Evolutionary conservation across 192 early-diverging fungal species (phyloP).

Genomic region (Geosiphon pyriformis): DNA sequence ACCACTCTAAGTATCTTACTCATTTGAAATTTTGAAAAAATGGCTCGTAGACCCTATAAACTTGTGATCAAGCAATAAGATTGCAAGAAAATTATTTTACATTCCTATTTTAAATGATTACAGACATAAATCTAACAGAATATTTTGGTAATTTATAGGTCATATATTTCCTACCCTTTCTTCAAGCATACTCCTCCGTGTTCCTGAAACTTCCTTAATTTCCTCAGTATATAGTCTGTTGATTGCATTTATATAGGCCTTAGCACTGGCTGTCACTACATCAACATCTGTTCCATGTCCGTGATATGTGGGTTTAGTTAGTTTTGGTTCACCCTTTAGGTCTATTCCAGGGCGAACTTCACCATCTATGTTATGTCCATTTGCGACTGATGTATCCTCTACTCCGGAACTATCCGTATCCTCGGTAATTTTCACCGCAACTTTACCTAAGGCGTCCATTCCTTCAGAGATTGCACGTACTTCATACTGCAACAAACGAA

Average conservation of each 20-base stretch:
- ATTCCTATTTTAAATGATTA: too few species aligned
- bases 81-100: too few species aligned
- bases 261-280: slow-evolving; percentile 80
- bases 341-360: slow-evolving; percentile 21
- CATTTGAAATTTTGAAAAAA: too few species aligned
- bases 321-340: slow-evolving; percentile 3
- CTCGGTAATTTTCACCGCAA: slow-evolving; percentile 63
- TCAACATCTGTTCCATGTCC: slow-evolving; percentile 81
- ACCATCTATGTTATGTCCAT: slow-evolving; percentile 26
- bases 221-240: slow-evolving; percentile 55
- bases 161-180: too few species aligned
- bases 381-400: slow-evolving; percentile 48
- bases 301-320: slow-evolving; percentile 51
- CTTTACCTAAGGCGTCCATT: slow-evolving; percentile 83
- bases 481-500: slow-evolving; percentile 79
- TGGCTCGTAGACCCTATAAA: too few species aligned
- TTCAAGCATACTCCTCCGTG: too few species aligned
- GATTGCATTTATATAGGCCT: slow-evolving; percentile 84
- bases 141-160: too few species aligned
- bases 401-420: slow-evolving; percentile 28
- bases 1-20: too few species aligned
- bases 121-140: too few species aligned
- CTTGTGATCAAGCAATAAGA: too few species aligned
- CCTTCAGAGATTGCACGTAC: slow-evolving; percentile 84
- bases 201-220: slow-evolving; percentile 12